These are phyloP conservation scores for Solanum gracilifrons DNA, from an alignment of 257 asterid genomes.

Conservation along the genomic window DNA sequence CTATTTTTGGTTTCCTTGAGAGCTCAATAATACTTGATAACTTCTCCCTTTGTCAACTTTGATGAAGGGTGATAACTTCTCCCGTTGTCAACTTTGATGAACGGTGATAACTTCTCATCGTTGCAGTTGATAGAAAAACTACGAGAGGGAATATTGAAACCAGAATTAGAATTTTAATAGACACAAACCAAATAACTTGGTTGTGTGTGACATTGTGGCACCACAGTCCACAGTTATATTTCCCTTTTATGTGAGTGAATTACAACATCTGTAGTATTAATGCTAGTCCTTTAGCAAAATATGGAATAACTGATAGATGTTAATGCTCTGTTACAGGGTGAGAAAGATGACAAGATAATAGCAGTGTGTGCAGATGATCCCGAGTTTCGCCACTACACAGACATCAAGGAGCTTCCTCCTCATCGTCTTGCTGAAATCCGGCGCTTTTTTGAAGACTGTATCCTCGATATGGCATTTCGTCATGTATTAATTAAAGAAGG, in stretches of 20 bases:
- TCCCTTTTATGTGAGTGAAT: background rate
- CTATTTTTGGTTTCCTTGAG: background rate
- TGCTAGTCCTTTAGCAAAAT: background rate
- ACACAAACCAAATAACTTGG: background rate
- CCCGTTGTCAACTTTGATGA: background rate
- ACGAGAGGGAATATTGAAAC: background rate
- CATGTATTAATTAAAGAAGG: background rate
- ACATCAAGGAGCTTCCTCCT: conserved; percentile 70
- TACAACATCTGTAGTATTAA: background rate
- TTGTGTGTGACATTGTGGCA: background rate
- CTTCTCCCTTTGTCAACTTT: background rate
- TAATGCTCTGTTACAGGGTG: conserved; percentile 40
- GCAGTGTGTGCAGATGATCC: conserved; percentile 96
- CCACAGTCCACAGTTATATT: background rate
- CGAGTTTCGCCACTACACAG: conserved; percentile 65
- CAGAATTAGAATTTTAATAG: background rate
- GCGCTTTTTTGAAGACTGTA: conserved; percentile 94
- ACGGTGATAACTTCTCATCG: background rate
- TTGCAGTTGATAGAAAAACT: background rate
- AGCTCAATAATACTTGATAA: background rate
- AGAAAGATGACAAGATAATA: conserved; percentile 82
- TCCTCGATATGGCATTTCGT: conserved; percentile 12
- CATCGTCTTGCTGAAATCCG: conserved; percentile 94
- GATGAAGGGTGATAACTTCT: background rate
- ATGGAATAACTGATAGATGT: background rate